These are phyloP conservation scores for Nigrograna mackinnonii DNA, from an alignment of 2,329 filamentous ascomycete species.

Conservation along the genomic window DNA sequence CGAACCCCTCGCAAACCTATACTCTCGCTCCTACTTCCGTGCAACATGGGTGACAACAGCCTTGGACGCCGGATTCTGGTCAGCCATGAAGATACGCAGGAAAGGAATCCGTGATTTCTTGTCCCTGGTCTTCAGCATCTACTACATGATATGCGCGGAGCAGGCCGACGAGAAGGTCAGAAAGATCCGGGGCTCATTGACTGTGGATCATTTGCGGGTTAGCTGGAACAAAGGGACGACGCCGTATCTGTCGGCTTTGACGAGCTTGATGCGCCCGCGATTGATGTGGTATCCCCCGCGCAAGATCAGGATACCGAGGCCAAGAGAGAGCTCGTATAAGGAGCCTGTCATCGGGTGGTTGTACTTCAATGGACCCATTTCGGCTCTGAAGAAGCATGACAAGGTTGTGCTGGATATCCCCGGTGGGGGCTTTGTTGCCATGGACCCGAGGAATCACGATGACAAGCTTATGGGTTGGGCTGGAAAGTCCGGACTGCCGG, in stretches of 20 bases:
- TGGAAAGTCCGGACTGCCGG: conserved; percentile 81
- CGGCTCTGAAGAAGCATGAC: conserved; percentile 74
- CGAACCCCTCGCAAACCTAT: conserved; percentile 92
- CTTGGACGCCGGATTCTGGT: conserved; percentile 96
- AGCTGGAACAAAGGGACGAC: conserved; percentile 95
- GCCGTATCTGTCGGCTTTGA: conserved; percentile 77
- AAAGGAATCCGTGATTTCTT: conserved; percentile 83
- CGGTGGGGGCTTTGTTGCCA: conserved; percentile 93
- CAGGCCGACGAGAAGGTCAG: conserved; percentile 95
- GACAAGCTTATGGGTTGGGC: conserved; percentile 95
- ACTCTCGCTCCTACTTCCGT: conserved; percentile 88
- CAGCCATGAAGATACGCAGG: conserved; percentile 85
- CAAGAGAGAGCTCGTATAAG: conserved; percentile 76
- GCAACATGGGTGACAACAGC: conserved; percentile 97
- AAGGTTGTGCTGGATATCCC: conserved; percentile 87
- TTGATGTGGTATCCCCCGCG: conserved; percentile 82
- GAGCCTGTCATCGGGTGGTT: conserved; percentile 87
- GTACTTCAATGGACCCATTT: conserved; percentile 88
- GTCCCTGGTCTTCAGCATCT: conserved; percentile 81
- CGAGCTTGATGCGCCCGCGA: conserved; percentile 73
- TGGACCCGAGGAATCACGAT: conserved; percentile 92
- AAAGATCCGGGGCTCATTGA: conserved; percentile 83
- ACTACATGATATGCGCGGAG: conserved; percentile 91
- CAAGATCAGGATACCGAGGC: conserved; percentile 81
- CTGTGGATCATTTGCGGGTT: conserved; percentile 86